Evolutionary conservation across 2,329 filamentous ascomycete species (phyloP).

Genomic region (Cercospora canescens): DNA sequence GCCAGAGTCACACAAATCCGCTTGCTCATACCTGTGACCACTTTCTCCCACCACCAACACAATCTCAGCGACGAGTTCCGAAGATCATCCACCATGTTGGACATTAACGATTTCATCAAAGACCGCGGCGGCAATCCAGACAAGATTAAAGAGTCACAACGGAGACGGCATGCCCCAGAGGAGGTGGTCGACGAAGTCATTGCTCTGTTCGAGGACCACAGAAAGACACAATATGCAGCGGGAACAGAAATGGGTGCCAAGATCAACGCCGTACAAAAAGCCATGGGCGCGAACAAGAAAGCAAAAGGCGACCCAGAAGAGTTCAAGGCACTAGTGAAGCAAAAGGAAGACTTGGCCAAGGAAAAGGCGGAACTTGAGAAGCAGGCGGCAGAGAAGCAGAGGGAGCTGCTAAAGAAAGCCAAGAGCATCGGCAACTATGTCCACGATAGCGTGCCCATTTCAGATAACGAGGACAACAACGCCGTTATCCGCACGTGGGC

Average conservation of each 20-base stretch:
- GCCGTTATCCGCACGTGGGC: conserved; percentile 73
- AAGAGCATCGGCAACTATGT: conserved; percentile 89
- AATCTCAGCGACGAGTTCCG: not conserved
- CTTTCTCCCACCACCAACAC: not conserved
- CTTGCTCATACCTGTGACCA: not conserved
- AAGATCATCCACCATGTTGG: conserved; percentile 37
- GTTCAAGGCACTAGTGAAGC: conserved; percentile 72
- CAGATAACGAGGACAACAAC: conserved; percentile 85
- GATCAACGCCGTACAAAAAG: conserved; percentile 87
- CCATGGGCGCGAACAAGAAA: conserved; percentile 91
- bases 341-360: conserved; percentile 76
- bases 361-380: conserved; percentile 80
- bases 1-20: not conserved
- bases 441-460: conserved; percentile 81
- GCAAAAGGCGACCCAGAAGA: conserved; percentile 86
- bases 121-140: conserved; percentile 91
- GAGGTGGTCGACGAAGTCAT: conserved; percentile 91
- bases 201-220: conserved; percentile 79
- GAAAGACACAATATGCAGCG: conserved; percentile 57
- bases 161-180: conserved; percentile 75
- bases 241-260: conserved; percentile 78
- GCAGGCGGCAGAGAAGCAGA: conserved; percentile 72
- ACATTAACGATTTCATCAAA: conserved; percentile 56
- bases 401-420: conserved; percentile 72
- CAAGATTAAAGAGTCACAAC: conserved; percentile 88